A percentile compares a stretch with the other conserved stretches of the same genome.
Conservation (phyloP, 129 eudicot species). For the Pulicaria dysenterica region DNA sequence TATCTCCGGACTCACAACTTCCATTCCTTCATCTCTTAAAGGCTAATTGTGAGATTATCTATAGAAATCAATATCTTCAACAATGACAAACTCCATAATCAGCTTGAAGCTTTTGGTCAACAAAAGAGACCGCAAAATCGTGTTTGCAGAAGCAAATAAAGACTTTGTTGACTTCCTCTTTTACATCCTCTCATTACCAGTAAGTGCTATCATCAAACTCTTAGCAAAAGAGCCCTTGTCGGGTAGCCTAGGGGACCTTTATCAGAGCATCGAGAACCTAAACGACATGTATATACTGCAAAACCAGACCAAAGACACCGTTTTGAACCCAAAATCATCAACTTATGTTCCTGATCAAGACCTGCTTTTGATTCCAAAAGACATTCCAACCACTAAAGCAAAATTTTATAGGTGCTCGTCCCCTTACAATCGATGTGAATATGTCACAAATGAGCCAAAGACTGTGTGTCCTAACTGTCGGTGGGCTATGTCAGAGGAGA, state of each 20-base stretch:
- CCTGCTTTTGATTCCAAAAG: conserved; percentile 25
- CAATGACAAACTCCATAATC: conserved; percentile 33
- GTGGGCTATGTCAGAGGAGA: neutral
- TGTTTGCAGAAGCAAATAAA: conserved; percentile 49
- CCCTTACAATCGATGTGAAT: neutral
- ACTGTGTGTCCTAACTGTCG: conserved; percentile 29
- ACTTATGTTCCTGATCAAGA: conserved; percentile 24
- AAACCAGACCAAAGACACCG: conserved; percentile 34
- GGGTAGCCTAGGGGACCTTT: conserved; percentile 36
- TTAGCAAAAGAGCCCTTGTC: conserved; percentile 31
- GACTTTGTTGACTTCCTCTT: conserved; percentile 47
- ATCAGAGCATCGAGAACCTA: conserved; percentile 41
- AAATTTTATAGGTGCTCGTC: conserved; percentile 23
- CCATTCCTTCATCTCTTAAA: neutral
- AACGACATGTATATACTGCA: conserved; percentile 33
- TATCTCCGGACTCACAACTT: neutral
- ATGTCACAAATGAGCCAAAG: conserved; percentile 28
- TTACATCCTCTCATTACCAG: conserved; percentile 39
- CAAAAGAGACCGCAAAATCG: conserved; percentile 28
- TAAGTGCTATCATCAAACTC: conserved; percentile 36
- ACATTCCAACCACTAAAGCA: conserved; percentile 20
- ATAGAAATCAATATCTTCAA: neutral
- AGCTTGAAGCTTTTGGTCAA: conserved; percentile 41
- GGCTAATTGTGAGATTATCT: neutral
- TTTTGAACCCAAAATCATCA: conserved; percentile 33